Evolutionary conservation across 2,329 filamentous ascomycete species (phyloP), one percentile per base, ranked within the genome.

Genomic region (Metarhizium guizhouense): DNA sequence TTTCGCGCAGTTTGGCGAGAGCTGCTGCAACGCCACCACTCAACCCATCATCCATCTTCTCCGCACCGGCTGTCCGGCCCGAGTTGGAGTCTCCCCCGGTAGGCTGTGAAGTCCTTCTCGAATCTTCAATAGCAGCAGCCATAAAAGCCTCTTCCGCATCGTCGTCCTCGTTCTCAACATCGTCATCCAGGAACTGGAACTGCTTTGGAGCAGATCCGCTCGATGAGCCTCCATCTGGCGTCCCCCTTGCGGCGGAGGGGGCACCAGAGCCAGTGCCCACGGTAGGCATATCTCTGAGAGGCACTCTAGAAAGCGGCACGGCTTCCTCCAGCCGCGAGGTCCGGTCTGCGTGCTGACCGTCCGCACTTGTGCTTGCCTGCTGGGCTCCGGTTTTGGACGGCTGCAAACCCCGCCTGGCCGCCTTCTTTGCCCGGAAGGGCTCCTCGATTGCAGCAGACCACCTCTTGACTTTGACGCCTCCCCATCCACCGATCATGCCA

Each of bases 381-480:
- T 48, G 54, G 38, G 11, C 16, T 6, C 29, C 53, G 2, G 43
- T 11, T 3, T 50, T 61, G 2, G 63, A 63, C 16, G 62, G 59
- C 50, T 64, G 65, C 48, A 64, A 56, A 29, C 60, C 61, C 40
- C 69, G 62, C 65, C 75, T 88, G n/a, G 80, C 82, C 2, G 88
- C 82, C 64, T 86, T 87, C 63, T 85, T 83, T 5, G 87, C 83
- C 56, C 90, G 76, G 64, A 97, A 96, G 0, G 90, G 90, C 70
- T 95, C 91, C 57, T 90, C 82, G 1, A 96, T 87, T 10, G 88
- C 87, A 56, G 77, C 81, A 62, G 81, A 86, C 93, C 93, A 97
- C 56, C 84, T 82, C 70, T 88, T 87, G 25, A 96, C 90, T 72
- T 99, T 99, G 74, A 90, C 91, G 71, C 95, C 90, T 38, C 94